Percentiles rank a stretch among this genome's conserved stretches.
These are phyloP conservation scores for Microthlaspi erraticum DNA, from an alignment of 345 rosid genomes.

Conservation along the genomic window DNA sequence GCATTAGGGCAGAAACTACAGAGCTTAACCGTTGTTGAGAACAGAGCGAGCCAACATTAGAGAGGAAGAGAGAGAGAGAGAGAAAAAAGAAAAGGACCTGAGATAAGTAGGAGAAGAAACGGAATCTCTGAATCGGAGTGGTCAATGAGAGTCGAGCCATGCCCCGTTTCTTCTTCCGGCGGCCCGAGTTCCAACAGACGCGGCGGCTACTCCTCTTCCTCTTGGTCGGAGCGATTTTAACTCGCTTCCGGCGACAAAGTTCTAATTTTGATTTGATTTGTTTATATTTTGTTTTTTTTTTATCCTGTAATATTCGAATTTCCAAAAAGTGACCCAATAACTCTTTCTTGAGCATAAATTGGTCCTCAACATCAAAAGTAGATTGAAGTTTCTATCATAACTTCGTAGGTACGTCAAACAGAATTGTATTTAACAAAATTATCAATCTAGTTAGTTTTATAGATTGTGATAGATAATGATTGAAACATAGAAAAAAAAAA, in stretches of 20 bases:
- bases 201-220: conserved; percentile 29
- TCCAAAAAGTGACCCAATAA: too few species aligned
- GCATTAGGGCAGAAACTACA: conserved; percentile 10
- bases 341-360: too few species aligned
- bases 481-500: too few species aligned
- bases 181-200: conserved; percentile 29
- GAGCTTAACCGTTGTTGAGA: neutral
- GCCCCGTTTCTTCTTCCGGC: conserved; percentile 16
- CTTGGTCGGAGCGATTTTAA: conserved; percentile 23
- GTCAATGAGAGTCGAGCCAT: conserved; percentile 38
- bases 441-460: too few species aligned
- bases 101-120: conserved; percentile 30
- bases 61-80: conserved; percentile 24
- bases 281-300: neutral
- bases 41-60: conserved; percentile 1
- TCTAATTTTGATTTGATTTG: neutral
- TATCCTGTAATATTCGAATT: neutral
- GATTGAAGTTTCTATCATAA: too few species aligned
- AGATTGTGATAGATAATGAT: too few species aligned
- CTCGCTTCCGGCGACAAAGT: neutral
- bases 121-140: conserved; percentile 28
- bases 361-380: too few species aligned
- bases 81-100: conserved; percentile 32
- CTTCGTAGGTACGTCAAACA: too few species aligned
- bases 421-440: too few species aligned